phyloP scores from a whole-genome alignment of 768 basidiomycete genomes.

The Pisolithus tinctorius region DNA sequence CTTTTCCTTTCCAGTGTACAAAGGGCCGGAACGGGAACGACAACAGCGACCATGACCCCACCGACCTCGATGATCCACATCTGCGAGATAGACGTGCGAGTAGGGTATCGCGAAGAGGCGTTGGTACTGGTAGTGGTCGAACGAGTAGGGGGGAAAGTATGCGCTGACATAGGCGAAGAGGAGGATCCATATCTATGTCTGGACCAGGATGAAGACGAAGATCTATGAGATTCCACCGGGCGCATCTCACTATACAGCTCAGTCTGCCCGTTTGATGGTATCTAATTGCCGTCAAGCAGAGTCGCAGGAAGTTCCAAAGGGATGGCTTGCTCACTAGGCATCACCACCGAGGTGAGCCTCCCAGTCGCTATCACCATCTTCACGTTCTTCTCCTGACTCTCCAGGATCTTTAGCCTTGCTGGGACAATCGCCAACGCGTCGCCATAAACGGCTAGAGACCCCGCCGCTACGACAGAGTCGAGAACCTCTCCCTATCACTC shows the following conservation, averaged over 20 bases:
- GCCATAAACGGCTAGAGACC: conserved; percentile 33
- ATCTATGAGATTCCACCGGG: conserved; percentile 48
- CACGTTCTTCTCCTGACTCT: conserved; percentile 22
- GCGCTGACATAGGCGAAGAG: conserved; percentile 20
- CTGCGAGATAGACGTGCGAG: conserved; percentile 35
- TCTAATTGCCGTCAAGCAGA: conserved; percentile 27
- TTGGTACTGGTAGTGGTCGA: conserved; percentile 20
- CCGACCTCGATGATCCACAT: conserved; percentile 77
- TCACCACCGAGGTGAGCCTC: conserved; percentile 41
- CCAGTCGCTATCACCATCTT: conserved; percentile 34
- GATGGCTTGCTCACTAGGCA: conserved; percentile 75
- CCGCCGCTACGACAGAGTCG: conserved; percentile 39
- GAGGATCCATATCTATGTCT: conserved; percentile 75
- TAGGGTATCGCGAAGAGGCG: conserved; percentile 24
- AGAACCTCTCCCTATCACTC: conserved; percentile 53
- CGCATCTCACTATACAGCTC: conserved; percentile 28
- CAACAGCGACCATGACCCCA: conserved; percentile 42
- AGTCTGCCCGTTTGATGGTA: conserved; percentile 32
- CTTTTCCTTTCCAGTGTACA: too few species aligned
- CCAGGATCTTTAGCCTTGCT: conserved; percentile 27
- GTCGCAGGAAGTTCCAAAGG: conserved; percentile 38
- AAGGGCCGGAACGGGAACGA: conserved; percentile 37
- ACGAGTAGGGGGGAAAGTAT: conserved; percentile 29
- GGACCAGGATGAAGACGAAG: conserved; percentile 67
- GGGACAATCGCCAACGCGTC: conserved; percentile 20